Base-by-base conservation (phyloP, 352 stramenopile genomes). In the Phytophthora europaea region DNA sequence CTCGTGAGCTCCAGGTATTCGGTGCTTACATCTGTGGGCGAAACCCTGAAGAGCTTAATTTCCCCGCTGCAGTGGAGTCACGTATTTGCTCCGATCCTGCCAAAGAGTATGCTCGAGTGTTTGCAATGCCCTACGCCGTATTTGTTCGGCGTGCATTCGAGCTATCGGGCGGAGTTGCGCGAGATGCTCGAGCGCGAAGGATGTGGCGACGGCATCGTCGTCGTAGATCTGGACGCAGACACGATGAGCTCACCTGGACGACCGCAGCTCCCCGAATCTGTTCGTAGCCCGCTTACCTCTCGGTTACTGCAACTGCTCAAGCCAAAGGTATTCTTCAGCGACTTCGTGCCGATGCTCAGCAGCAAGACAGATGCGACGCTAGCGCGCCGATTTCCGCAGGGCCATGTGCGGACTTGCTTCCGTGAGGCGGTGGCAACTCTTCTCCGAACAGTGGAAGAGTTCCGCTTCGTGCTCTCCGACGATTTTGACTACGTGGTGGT, bases 401-500 rank as follows among this genome's bases (percentile, higher is more conserved):
- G 60, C 4, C 82, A 82, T 23, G 84, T 94, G 55, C 84, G 88
- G 6, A 75, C 77, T 15, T 92, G 83, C 38, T 94, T 94, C 52
- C 75, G 78, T 13, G 71, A 80, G 12, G 80, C 81, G 6, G 52
- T 94, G 18, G 70, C 82, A 33, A 74, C 87, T 71, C 66, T 93
- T 2, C 67, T 93, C 48, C 75, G 81, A 16, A 82, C 74, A 7
- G 72, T 96, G 2, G 87, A 94, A 56, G 86, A 93, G 66, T 95
- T 91, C 65, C 87, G 89, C 34, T 96, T 94, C 62, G 87, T 94
- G 65, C 75, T 96, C 26, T 94, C 89, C 53, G 89, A 96, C 66
- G 89, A 96, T 68, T 94, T 94, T 59, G 89, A 96, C 75, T 93
- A 87, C 54, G 87, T 94, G 28, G 89, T 96, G 43, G 89, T 96